phyloP scores from a whole-genome alignment of 2,329 filamentous ascomycete species.

The Scytalidium sp. region DNA sequence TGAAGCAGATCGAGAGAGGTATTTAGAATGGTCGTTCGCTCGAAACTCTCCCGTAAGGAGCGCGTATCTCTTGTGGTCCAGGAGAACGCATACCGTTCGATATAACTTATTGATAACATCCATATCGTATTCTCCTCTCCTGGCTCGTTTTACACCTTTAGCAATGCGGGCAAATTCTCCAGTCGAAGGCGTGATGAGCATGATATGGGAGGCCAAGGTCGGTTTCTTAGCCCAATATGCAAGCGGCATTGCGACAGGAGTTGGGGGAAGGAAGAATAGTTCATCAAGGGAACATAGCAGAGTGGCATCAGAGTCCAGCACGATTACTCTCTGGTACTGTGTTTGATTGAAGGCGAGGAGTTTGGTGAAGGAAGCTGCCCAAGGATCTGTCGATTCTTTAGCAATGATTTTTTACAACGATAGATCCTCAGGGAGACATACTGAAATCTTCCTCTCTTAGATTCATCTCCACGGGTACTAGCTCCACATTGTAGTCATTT shows the following conservation, averaged over 20 bases:
- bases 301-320: conserved; percentile 61
- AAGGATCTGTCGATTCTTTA: conserved; percentile 33
- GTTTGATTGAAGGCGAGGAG: conserved; percentile 54
- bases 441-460: conserved; percentile 32
- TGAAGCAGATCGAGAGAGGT: conserved; percentile 39
- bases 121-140: conserved; percentile 47
- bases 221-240: conserved; percentile 66
- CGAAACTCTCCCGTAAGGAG: conserved; percentile 55
- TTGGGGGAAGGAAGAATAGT: conserved; percentile 62
- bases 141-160: conserved; percentile 13
- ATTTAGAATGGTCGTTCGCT: conserved; percentile 42
- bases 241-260: conserved; percentile 63
- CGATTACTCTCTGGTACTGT: conserved; percentile 52
- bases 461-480: conserved; percentile 40
- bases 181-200: conserved; percentile 58
- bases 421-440: conserved; percentile 20
- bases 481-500: conserved; percentile 41
- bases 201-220: conserved; percentile 56
- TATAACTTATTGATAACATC: conserved; percentile 55
- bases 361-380: conserved; percentile 55
- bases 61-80: conserved; percentile 54
- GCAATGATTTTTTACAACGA: neutral
- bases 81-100: conserved; percentile 46
- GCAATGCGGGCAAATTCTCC: conserved; percentile 39
- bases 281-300: conserved; percentile 66